Evolutionary conservation across 1,284 basidiomycete species (phyloP), one percentile per base, ranked within the genome.

Genomic region (Moesziomyces antarcticus): DNA sequence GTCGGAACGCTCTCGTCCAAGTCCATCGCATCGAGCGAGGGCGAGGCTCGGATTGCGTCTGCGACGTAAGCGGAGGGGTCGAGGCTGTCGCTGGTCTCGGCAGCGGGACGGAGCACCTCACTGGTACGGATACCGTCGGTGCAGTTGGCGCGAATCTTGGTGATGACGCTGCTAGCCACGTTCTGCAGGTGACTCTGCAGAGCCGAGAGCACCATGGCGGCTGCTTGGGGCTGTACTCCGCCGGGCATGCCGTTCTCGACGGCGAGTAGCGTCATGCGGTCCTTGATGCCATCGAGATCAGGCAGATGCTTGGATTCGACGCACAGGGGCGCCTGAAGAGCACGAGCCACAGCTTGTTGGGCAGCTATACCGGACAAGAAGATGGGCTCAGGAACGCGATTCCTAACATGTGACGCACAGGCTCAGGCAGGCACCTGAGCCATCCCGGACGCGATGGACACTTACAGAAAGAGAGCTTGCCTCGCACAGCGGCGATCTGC

Each of bases 231-330:
- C 21, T 82, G 77, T 3, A 84, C 81, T 14, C 85, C 85, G 1
- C 77, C 79, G 0, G 68, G 49, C 55, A 86, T 70, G 11, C 85
- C 85, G 1, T 75, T 77, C 49, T 86, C 83, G 41, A 84, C 85
- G 5, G 85, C 85, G 14, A 83, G 57, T 9, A 84, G 58, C 21
- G 82, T 77, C 85, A 86, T 86, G 6, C 85, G 75, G 56, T 86
- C 85, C 24, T 73, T 77, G 41, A 86, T 64, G 5, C 66, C 72
- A 22, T 86, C 84, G 3, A 81, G 30, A 58, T 85, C 85, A 5
- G 85, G 85, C 22, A 86, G 54, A 16, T 81, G 61, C 44, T 85
- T 83, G 24, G 80, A 73, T 53, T 86, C 85, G 64, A 80, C 79
- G 65, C 85, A 86, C 16, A 83, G 57, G 8, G 80, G 84, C 16